A percentile compares a stretch with the other conserved stretches of the same genome.
These are phyloP conservation scores for Ottelia alismoides DNA, from an alignment of 106 monocot species.

Conservation along the genomic window DNA sequence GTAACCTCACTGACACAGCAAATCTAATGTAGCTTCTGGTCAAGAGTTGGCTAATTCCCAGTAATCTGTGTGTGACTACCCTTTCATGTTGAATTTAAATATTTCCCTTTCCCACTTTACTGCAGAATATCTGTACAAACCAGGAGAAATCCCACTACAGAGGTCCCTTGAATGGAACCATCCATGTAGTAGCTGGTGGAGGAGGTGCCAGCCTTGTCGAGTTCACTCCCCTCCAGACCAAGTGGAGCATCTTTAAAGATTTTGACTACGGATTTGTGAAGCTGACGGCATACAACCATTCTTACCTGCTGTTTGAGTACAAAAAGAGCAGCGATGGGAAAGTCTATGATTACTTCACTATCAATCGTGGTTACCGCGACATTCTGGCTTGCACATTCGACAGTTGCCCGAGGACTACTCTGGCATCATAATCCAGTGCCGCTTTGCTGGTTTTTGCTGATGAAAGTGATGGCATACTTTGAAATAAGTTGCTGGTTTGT, in stretches of 20 bases:
- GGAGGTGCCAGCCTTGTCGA: slow-evolving; percentile 67
- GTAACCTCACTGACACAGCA: no score
- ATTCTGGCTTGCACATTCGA: slow-evolving; percentile 71
- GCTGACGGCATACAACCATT: slow-evolving; percentile 85
- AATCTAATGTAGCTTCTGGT: no score
- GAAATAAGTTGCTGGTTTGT: no score
- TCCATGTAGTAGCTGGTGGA: slow-evolving; percentile 80
- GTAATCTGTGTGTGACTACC: no score
- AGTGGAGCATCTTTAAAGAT: slow-evolving; percentile 67
- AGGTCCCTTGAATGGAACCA: slow-evolving; percentile 71
- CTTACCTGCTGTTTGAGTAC: slow-evolving; percentile 83
- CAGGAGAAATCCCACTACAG: slow-evolving; percentile 49
- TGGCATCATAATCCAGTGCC: slow-evolving; percentile 36
- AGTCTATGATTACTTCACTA: slow-evolving; percentile 88
- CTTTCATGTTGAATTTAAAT: no score
- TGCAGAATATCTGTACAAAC: slow-evolving; percentile 65
- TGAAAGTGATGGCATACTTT: no score
- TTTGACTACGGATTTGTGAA: slow-evolving; percentile 71
- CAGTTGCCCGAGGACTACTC: slow-evolving; percentile 64
- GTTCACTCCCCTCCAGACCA: slow-evolving; percentile 33
- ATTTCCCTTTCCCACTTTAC: no score
- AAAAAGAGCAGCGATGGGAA: slow-evolving; percentile 64
- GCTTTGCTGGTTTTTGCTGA: no score
- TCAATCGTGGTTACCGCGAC: slow-evolving; percentile 78
- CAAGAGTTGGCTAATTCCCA: no score